Evolutionary conservation across 176 grass and related monocot species (phyloP), one percentile per base, ranked within the genome.

Genomic region (Rhynchospora tenuis): DNA sequence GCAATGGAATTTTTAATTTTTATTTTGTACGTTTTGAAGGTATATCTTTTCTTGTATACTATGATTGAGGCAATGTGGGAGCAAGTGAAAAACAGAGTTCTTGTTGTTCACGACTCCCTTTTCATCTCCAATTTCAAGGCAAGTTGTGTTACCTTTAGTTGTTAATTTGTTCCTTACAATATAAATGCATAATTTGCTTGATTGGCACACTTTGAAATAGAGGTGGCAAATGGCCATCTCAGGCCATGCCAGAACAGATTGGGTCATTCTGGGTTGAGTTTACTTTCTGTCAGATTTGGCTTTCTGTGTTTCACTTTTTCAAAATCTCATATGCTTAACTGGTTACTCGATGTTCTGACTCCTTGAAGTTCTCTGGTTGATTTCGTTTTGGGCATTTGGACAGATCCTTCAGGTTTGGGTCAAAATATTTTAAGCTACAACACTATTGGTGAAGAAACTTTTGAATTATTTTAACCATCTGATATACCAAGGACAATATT

Each of bases 111-210:
- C 6, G 92, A 98, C 83, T 90, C 92, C 61, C 87, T 94, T 88
- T 98, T 98, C 52, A 63, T 94, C 86, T 89, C 90, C 43, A 93
- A 89, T 79, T 87, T 98, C 82, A 98, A 98, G 90, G 95, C 90
- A 82, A 57, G 90, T 88, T 85, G 23, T 8, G 57, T 74, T 38
- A 74, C 0, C 0, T 83, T 19, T 65, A 47, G 52, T 3, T 64
- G 45, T 89, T 70, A 24, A 24, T 57, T 85, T 16, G 75, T 82
- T 44, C 26, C 73, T 27, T 88, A 82, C 27, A 31, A 59, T n/a
- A n/a, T 88, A 47, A 19, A 31, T 80, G 31, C 43, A 73, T 23
- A 12, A 48, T 55, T 77, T 85, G 8, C 33, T 81, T 27, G 5
- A 14, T 24, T 24, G 44, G 3, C 28, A 62, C 33, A 12, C 17